phyloP scores from a whole-genome alignment of 106 monocot species.

The Dioscorea zingiberensis region DNA sequence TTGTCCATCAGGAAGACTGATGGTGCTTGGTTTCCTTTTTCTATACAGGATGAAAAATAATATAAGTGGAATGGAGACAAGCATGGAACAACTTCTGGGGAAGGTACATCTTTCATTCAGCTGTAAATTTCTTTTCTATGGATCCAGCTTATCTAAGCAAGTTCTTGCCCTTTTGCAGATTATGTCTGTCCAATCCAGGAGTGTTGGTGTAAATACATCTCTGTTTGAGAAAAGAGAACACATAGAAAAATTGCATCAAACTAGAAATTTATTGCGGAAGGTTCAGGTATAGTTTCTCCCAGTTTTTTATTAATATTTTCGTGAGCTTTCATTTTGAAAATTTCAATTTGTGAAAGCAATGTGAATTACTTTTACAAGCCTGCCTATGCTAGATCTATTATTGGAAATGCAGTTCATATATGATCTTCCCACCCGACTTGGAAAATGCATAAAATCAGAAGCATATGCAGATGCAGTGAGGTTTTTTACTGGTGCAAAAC shows the following conservation, averaged over 20 bases:
- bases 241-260: constrained; percentile 89
- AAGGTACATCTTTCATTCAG: constrained; percentile 37
- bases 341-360: too few relatives aligned
- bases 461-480: constrained; percentile 97
- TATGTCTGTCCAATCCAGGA: constrained; percentile 85
- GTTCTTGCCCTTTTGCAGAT: constrained; percentile 40
- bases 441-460: constrained; percentile 89
- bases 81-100: constrained; percentile 96
- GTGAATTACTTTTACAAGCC: too few relatives aligned
- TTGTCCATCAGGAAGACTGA: too few relatives aligned
- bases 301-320: constrained; percentile 1
- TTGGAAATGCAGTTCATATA: constrained; percentile 78
- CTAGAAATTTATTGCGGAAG: constrained; percentile 84
- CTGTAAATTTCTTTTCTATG: not conserved
- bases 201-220: constrained; percentile 82
- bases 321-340: too few relatives aligned
- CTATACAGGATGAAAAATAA: constrained; percentile 88
- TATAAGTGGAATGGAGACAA: constrained; percentile 90
- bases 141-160: not conserved
- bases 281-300: constrained; percentile 56
- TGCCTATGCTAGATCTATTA: not conserved
- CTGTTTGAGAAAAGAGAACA: constrained; percentile 94
- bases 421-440: constrained; percentile 87
- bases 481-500: constrained; percentile 90
- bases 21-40: not conserved